Evolutionary conservation across 2,329 filamentous ascomycete genomes (phyloP), one percentile per base, ranked within the genome.

Genomic region (Pyrenochaeta sp.): DNA sequence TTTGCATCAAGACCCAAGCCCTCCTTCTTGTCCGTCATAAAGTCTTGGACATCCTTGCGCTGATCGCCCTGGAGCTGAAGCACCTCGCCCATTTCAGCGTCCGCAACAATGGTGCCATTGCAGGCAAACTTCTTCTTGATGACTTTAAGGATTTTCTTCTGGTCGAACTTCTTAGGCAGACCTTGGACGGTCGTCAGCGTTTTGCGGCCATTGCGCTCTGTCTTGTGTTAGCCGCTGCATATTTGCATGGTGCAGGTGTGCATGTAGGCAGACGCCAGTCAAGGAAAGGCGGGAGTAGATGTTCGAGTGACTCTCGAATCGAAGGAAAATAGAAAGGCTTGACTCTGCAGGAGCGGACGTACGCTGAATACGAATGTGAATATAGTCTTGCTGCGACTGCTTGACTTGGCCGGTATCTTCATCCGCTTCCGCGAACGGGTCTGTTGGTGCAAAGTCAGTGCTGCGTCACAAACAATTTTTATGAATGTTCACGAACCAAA

Each of bases 351-450:
- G 15, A 18, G 29, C 12, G 90, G 77, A 72, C 71, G 61, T 89
- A 98, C 94, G 95, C 81, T 99, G 95, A 79, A 98, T 98, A 82
- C 95, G 93, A 82, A 99, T 98, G 84, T 98, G 95, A 81, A 98
- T 97, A 81, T 97, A 97, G 83, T 96, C 96, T 83, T 96, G 65
- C 83, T 96, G 65, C 56, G 91, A 79, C 91, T 88, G 85, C 83
- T 95, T 95, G 79, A 88, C 90, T 83, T 96, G 91, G 86, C 93
- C 93, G 81, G 90, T 93, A 81, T 96, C 93, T 89, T 97, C 94
- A 92, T 97, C 95, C 88, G 93, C 95, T 91, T 98, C 95, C 90
- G 95, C 95, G 92, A 99, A 99, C 90, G 95, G 95, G 90, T 99
- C 54, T 56, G 36, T 29, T 18, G 15, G 15, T 10, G 20, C 36